Percentiles rank a stretch among this genome's conserved stretches.
These are phyloP conservation scores for Astrothelium macrocarpum DNA, from an alignment of 495 filamentous ascomycete genomes.

Conservation along the genomic window DNA sequence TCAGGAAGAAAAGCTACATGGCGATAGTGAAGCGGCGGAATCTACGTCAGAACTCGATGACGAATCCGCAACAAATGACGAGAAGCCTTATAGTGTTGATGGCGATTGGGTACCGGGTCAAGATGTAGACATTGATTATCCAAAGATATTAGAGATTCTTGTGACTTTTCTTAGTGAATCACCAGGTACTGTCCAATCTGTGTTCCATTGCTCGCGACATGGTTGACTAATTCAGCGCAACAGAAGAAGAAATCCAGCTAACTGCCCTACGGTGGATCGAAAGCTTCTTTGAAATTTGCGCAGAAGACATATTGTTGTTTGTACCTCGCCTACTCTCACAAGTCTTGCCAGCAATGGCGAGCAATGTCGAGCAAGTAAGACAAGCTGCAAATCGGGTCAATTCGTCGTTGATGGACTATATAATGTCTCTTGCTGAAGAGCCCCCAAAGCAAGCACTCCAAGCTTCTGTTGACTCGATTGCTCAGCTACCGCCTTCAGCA, in stretches of 20 bases:
- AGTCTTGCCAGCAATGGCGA: constrained; percentile 89
- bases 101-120: constrained; percentile 96
- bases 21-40: constrained; percentile 14
- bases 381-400: constrained; percentile 85
- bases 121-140: constrained; percentile 90
- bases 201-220: not conserved
- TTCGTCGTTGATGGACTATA: constrained; percentile 78
- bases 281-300: constrained; percentile 91
- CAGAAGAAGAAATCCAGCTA: constrained; percentile 82
- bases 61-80: constrained; percentile 38
- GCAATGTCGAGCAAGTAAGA: constrained; percentile 77
- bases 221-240: not conserved
- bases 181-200: constrained; percentile 44
- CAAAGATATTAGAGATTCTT: constrained; percentile 83
- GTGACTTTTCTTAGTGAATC: constrained; percentile 77
- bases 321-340: constrained; percentile 85
- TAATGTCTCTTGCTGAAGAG: constrained; percentile 82
- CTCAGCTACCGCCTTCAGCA: constrained; percentile 26
- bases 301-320: constrained; percentile 93
- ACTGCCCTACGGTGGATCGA: constrained; percentile 94
- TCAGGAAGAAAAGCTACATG: constrained; percentile 5
- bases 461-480: constrained; percentile 10
- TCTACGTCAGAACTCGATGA: constrained; percentile 33
- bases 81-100: constrained; percentile 55
- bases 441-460: constrained; percentile 33